A percentile compares a stretch with the other conserved stretches of the same genome.
phyloP scores from a whole-genome alignment of 179 eudicot species.

The Silene coronaria region DNA sequence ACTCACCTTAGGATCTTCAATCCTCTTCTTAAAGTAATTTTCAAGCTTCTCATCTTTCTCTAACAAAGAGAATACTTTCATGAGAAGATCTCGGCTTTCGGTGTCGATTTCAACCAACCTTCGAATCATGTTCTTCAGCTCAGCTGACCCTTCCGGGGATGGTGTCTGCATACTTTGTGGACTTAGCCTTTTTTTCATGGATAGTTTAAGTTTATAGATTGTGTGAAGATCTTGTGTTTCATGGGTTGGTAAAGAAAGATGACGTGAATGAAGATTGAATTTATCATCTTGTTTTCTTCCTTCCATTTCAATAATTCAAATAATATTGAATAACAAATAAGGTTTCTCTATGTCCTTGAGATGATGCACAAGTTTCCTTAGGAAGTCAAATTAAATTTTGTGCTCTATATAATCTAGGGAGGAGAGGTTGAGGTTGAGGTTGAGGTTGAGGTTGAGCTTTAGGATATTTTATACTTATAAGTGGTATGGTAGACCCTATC shows the following conservation, averaged over 20 bases:
- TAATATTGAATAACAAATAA: not conserved
- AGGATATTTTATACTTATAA: too few relatives aligned
- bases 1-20: conserved; percentile 31
- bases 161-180: conserved; percentile 16
- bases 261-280: not conserved
- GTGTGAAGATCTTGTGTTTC: not conserved
- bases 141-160: conserved; percentile 21
- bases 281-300: not conserved
- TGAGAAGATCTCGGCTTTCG: conserved; percentile 26
- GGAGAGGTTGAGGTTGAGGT: too few relatives aligned
- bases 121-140: conserved; percentile 20
- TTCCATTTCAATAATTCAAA: not conserved
- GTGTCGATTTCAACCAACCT: conserved; percentile 28
- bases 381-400: not conserved
- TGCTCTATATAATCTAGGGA: not conserved
- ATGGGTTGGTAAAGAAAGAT: conserved; percentile 7
- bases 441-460: too few relatives aligned
- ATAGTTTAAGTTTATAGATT: conserved; percentile 17
- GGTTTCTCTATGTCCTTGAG: not conserved
- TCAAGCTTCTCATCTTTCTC: conserved; percentile 31
- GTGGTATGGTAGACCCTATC: too few relatives aligned
- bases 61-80: conserved; percentile 24
- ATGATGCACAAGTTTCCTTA: not conserved
- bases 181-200: conserved; percentile 19
- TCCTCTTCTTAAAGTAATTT: conserved; percentile 17